phyloP scores from a whole-genome alignment of 768 basidiomycete species.

The Hericium coralloides region DNA sequence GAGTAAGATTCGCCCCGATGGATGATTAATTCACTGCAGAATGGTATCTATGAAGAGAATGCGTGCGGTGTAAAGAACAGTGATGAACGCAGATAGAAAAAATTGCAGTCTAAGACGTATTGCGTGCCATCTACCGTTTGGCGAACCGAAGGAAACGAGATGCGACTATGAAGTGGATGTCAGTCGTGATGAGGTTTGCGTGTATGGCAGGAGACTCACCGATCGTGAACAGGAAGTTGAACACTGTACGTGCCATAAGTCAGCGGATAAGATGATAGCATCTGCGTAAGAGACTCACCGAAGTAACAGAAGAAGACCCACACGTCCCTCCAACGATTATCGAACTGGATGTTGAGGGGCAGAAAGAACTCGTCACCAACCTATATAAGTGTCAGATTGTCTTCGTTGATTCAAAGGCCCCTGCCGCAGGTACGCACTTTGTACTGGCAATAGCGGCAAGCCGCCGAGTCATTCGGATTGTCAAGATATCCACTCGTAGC shows the following conservation, averaged over 20 bases:
- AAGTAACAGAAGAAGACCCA: conserved; percentile 59
- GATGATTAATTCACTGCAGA: too few species aligned
- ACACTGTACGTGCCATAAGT: conserved; percentile 28
- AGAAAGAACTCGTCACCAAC: conserved; percentile 63
- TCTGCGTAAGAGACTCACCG: conserved; percentile 25
- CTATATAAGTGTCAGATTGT: conserved; percentile 13
- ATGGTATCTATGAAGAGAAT: too few species aligned
- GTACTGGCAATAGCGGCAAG: conserved; percentile 72
- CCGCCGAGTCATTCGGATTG: conserved; percentile 46
- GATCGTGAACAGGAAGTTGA: conserved; percentile 61
- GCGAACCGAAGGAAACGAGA: conserved; percentile 46
- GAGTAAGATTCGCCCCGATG: too few species aligned
- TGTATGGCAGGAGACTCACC: conserved; percentile 20
- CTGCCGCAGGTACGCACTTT: conserved; percentile 18
- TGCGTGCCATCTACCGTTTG: conserved; percentile 52
- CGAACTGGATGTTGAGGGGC: conserved; percentile 58
- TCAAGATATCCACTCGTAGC: conserved; percentile 66
- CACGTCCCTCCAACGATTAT: conserved; percentile 57
- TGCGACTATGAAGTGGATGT: conserved; percentile 36
- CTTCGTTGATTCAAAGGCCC: not conserved
- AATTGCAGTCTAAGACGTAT: conserved; percentile 52
- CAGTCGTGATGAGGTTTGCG: not conserved
- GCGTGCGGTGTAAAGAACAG: too few species aligned
- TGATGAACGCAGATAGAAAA: conserved; percentile 26
- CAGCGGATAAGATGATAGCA: not conserved